Conservation (phyloP, 352 stramenopile genomes). For the Phytopythium chamaehyphon region DNA sequence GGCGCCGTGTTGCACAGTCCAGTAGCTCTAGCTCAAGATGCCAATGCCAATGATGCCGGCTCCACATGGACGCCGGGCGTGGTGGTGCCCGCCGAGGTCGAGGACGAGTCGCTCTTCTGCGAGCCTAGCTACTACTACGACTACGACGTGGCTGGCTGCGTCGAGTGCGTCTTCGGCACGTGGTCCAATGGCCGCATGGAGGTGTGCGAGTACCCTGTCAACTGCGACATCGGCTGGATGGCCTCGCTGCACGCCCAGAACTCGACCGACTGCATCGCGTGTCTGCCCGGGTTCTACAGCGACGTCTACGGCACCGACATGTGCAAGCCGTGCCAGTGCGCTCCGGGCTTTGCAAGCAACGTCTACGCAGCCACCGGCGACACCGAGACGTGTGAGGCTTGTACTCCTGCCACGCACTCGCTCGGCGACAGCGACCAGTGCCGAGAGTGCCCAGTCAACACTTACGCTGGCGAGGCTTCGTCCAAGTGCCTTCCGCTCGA, state of each 20-base stretch:
- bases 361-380: slow-evolving; percentile 6
- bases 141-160: slow-evolving; percentile 14
- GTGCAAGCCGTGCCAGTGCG: slow-evolving; percentile 30
- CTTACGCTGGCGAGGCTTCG: slow-evolving; percentile 17
- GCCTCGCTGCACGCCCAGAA: slow-evolving; percentile 23
- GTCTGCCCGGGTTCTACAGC: slow-evolving; percentile 31
- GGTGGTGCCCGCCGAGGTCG: background rate
- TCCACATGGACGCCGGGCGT: background rate
- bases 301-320: slow-evolving; percentile 30
- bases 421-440: slow-evolving; percentile 31
- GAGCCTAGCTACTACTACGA: slow-evolving; percentile 35
- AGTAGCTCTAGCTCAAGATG: background rate
- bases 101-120: slow-evolving; percentile 19
- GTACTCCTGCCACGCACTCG: slow-evolving; percentile 21
- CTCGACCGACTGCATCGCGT: slow-evolving; percentile 23
- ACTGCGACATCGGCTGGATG: slow-evolving; percentile 20
- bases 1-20: background rate
- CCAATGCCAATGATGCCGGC: background rate
- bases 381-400: slow-evolving; percentile 15
- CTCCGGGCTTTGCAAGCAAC: slow-evolving; percentile 19
- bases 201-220: slow-evolving; percentile 30
- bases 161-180: slow-evolving; percentile 37
- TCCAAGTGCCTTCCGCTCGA: slow-evolving; percentile 23
- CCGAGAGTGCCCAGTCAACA: slow-evolving; percentile 28
- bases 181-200: slow-evolving; percentile 42